Conservation (phyloP, 306 rosid species). For the Cyclanthera cordifolia region DNA sequence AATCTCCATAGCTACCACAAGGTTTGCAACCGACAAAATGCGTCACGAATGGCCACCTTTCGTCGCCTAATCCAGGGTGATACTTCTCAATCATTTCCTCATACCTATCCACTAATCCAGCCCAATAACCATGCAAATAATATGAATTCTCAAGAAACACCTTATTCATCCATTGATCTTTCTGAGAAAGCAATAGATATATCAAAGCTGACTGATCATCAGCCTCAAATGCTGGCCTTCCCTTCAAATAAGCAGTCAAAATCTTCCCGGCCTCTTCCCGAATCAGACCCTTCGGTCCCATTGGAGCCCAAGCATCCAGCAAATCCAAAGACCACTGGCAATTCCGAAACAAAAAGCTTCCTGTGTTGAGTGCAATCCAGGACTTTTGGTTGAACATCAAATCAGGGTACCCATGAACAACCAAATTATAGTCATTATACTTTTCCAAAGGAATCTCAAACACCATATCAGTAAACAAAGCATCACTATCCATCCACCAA, state of each 20-base stretch:
- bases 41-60: slow-evolving; percentile 97
- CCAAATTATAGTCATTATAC: slow-evolving; percentile 58
- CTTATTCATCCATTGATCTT: slow-evolving; percentile 79
- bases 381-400: slow-evolving; percentile 86
- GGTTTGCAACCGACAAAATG: slow-evolving; percentile 99
- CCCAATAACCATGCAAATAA: slow-evolving; percentile 97
- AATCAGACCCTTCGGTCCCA: slow-evolving; percentile 84
- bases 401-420: slow-evolving; percentile 92
- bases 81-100: slow-evolving; percentile 98
- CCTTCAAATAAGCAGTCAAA: slow-evolving; percentile 79
- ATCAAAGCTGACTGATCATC: slow-evolving; percentile 96
- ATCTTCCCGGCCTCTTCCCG: slow-evolving; percentile 84
- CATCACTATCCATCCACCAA: slow-evolving; percentile 99
- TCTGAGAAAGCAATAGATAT: slow-evolving; percentile 68
- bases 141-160: slow-evolving; percentile 81
- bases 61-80: slow-evolving; percentile 89
- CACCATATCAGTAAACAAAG: slow-evolving; percentile 84
- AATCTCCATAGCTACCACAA: slow-evolving; percentile 98
- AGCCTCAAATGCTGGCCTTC: slow-evolving; percentile 91
- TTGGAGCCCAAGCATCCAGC: slow-evolving; percentile 98
- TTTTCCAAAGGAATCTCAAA: slow-evolving; percentile 63
- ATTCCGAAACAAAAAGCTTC: slow-evolving; percentile 77
- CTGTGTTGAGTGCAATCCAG: slow-evolving; percentile 96
- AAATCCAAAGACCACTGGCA: slow-evolving; percentile 98
- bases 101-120: slow-evolving; percentile 87